Evolutionary conservation across 441 rosid genomes (phyloP), one percentile per base, ranked within the genome.

Genomic region (Rhodomyrtus psidioides): DNA sequence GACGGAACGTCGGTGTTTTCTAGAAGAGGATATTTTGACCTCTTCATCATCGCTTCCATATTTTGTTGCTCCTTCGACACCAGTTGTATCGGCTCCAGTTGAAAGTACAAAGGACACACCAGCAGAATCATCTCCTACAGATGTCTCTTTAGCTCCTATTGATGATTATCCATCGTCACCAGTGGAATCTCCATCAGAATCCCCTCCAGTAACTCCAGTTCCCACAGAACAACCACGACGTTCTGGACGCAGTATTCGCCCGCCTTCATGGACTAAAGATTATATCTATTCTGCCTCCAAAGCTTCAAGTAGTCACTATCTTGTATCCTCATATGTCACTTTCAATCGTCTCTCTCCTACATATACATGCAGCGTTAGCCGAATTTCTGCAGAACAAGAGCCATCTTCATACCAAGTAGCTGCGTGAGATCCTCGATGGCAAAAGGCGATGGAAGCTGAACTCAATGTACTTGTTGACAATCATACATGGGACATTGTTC

Each of bases 1-100:
- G 3, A n/a, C 6, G 7, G 13, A n/a, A 6, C 27, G n/a, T n/a
- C 4, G 0, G 2, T 0, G n/a, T 0, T n/a, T 58, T 26, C n/a
- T 58, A 12, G 1, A 58, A 12, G 62, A 58, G 2, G 17, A 58
- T 10, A 13, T 12, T 6, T 12, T 12, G 16, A 26, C 14, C 12
- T 9, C 4, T 3, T 15, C 0, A 1, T 5, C 44, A n/a, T n/a
- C n/a, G n/a, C n/a, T n/a, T 42, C 44, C 44, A 0, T 6, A 58
- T 0, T 12, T 58, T 14, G 12, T 26, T 14, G 30, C 14, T 15
- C 16, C 16, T 5, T 0, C 12, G 12, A 7, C 16, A n/a, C 14
- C 7, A 5, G 1, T 10, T 49, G 3, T 10, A 49, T 10, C 30
- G 6, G 24, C 6, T 27, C 62, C 16, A n/a, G 44, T 42, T 4